Conservation (phyloP, 345 rosid species). For the Brassica incana region DNA sequence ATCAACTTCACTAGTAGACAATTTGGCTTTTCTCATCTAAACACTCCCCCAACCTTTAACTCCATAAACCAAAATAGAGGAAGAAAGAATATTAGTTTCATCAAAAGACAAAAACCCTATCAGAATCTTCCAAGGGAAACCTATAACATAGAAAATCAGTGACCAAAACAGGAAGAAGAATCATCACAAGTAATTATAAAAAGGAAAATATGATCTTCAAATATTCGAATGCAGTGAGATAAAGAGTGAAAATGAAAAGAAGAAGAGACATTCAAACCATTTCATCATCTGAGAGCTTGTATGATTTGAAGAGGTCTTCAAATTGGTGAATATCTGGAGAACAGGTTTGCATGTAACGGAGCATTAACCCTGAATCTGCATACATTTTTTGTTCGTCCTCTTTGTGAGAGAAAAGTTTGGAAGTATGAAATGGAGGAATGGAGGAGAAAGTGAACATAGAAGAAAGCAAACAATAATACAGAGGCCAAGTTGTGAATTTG, state of each 20-base stretch:
- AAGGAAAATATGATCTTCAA: neutral
- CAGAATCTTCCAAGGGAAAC: conserved; percentile 1
- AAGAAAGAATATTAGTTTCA: neutral
- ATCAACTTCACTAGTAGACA: conserved; percentile 33
- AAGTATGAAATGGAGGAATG: conserved; percentile 13
- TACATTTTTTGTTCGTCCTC: conserved; percentile 52
- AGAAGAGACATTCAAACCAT: conserved; percentile 43
- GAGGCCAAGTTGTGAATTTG: conserved; percentile 34
- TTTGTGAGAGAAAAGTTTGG: neutral
- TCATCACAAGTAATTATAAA: neutral
- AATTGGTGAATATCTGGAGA: conserved; percentile 67
- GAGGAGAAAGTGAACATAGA: conserved; percentile 17
- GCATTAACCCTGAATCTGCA: conserved; percentile 70
- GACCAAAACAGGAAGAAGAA: neutral
- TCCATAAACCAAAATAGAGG: neutral
- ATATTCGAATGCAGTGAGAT: conserved; percentile 20
- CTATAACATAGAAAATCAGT: conserved; percentile 20
- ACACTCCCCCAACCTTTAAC: conserved; percentile 1
- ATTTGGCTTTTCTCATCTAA: conserved; percentile 18
- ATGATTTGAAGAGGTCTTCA: conserved; percentile 71
- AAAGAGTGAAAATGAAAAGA: neutral
- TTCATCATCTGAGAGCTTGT: conserved; percentile 59
- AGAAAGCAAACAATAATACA: neutral
- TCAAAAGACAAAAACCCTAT: neutral
- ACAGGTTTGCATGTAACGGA: conserved; percentile 66